Evolutionary conservation across 192 early-diverging fungal species (phyloP), one percentile per base, ranked within the genome.

Genomic region (Rhizoclosmatium globosum): DNA sequence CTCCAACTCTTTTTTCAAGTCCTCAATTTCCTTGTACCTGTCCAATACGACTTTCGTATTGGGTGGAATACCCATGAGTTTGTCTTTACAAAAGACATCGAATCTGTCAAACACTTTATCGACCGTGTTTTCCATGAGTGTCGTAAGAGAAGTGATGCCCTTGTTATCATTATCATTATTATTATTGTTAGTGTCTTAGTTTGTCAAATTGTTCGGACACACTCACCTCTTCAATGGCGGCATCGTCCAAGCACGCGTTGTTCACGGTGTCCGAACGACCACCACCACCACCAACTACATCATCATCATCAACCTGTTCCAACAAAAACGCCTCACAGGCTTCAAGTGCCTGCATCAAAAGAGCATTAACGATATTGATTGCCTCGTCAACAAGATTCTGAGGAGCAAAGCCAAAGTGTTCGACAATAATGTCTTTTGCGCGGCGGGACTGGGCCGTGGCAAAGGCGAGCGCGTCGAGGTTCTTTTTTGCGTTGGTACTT

Each of bases 81-180:
- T 94, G 57, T 91, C 88, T 70, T 93, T 84, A 0, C 86, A 87
- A 73, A 93, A 95, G 7, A 95, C 81, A 77, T 96, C 94, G 79
- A 94, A 94, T 43, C 89, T 87, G 81, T 95, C 95, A 88, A 95
- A 95, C 75, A 90, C 87, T 74, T 91, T 91, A 79, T 95, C 95
- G 65, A 96, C 90, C 3, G 90, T 84, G 39, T 92, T 83, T 77
- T 95, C 94, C 13, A 95, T 81, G 42, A 95, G 78, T 41, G 94
- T 94, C 78, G 94, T 92, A 0, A 93, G 86, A 74, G 92, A 87
- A 77, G 91, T 87, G 71, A 94, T 89, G 1, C 92, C 92, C 90
- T 92, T 39, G 2, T 13, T 17, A 17, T 53, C 6, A 53, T 53
- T 53, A 13, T 17, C 0, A 53, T 53, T 53, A 13, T 53, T 0